phyloP scores from a whole-genome alignment of 352 stramenopile genomes.

The Globisporangium perplexum region DNA sequence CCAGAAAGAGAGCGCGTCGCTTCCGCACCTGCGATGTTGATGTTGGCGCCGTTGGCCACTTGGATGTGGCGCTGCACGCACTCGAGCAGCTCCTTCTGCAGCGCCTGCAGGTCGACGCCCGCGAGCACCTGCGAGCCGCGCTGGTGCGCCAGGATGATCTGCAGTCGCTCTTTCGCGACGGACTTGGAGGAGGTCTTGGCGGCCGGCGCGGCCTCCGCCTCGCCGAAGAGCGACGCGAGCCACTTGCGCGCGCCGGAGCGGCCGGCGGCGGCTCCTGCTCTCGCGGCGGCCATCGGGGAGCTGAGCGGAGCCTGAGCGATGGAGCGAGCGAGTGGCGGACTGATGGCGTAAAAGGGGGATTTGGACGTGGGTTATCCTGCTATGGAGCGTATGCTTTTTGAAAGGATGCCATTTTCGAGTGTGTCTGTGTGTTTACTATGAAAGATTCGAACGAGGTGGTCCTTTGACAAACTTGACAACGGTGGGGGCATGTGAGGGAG shows the following conservation, averaged over 20 bases:
- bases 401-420: background rate
- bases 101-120: slow-evolving; percentile 68
- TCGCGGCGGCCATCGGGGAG: slow-evolving; percentile 46
- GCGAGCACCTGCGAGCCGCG: slow-evolving; percentile 78
- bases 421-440: background rate
- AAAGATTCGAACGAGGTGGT: too few relatives aligned
- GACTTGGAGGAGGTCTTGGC: slow-evolving; percentile 54
- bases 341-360: background rate
- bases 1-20: too few relatives aligned
- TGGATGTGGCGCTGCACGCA: slow-evolving; percentile 87
- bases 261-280: slow-evolving; percentile 26
- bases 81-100: slow-evolving; percentile 80
- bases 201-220: slow-evolving; percentile 19
- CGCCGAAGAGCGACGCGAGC: slow-evolving; percentile 68
- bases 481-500: too few relatives aligned
- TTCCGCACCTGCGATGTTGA: slow-evolving; percentile 78
- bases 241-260: slow-evolving; percentile 73
- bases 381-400: background rate
- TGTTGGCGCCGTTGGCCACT: slow-evolving; percentile 80
- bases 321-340: background rate
- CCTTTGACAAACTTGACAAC: too few relatives aligned
- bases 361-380: background rate
- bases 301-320: background rate
- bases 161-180: slow-evolving; percentile 81
- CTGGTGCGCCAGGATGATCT: slow-evolving; percentile 88